Percentiles rank a stretch among this genome's conserved stretches.
Evolutionary conservation across 208 protist species (phyloP).

Genomic region (Novymonas esmeraldas): DNA sequence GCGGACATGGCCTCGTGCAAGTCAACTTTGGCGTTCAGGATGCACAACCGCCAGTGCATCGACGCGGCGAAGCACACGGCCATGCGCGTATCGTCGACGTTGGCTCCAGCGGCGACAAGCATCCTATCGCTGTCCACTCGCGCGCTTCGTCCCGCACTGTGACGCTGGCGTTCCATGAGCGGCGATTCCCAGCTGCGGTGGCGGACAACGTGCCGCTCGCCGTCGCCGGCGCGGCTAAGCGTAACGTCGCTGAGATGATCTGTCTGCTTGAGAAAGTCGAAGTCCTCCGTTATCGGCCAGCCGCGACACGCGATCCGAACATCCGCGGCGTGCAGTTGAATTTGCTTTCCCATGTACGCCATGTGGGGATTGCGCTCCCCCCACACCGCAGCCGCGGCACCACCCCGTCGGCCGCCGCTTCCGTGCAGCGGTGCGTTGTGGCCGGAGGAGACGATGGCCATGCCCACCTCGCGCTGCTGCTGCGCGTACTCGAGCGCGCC

Average conservation of each 20-base stretch:
- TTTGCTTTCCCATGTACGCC: conserved; percentile 40
- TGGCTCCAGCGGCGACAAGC: background rate
- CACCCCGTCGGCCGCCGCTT: background rate
- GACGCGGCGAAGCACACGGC: conserved; percentile 27
- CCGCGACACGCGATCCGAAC: conserved; percentile 49
- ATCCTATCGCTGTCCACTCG: background rate
- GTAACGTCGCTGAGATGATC: conserved; percentile 14
- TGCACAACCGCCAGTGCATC: conserved; percentile 32
- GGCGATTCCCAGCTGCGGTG: conserved; percentile 7
- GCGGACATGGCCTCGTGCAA: conserved; percentile 40
- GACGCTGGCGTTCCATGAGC: conserved; percentile 11
- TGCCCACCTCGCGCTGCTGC: conserved; percentile 44
- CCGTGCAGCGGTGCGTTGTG: conserved; percentile 7
- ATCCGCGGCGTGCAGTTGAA: conserved; percentile 51
- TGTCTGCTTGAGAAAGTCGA: conserved; percentile 38
- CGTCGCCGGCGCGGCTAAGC: conserved; percentile 1
- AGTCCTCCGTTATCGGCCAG: conserved; percentile 51
- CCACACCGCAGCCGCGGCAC: conserved; percentile 17
- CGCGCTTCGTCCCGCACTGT: background rate
- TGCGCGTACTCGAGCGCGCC: conserved; percentile 48
- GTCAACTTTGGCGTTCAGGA: conserved; percentile 39
- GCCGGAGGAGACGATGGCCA: conserved; percentile 29
- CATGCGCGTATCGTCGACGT: conserved; percentile 30
- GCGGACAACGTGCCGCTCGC: background rate
- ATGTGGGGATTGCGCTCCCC: conserved; percentile 40